Evolutionary conservation across 106 monocot genomes (phyloP).

Genomic region (Acorus gramineus): DNA sequence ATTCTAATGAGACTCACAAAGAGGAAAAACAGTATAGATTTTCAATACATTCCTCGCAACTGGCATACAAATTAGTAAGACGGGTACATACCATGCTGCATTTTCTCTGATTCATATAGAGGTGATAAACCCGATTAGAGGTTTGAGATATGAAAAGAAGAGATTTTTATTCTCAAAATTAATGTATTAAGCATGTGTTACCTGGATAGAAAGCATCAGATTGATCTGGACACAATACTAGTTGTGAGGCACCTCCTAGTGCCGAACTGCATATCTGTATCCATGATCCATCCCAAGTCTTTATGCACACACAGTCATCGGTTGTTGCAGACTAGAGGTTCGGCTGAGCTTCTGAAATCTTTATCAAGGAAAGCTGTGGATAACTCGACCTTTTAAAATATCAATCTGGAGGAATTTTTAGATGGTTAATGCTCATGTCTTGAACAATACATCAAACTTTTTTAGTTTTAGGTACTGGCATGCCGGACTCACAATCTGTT

Average conservation of each 20-base stretch:
- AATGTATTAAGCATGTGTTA: too few relatives aligned
- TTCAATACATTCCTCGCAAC: too few relatives aligned
- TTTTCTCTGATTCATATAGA: too few relatives aligned
- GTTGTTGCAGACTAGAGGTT: constrained; percentile 62
- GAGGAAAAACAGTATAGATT: too few relatives aligned
- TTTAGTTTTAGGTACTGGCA: neutral
- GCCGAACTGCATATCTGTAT: constrained; percentile 74
- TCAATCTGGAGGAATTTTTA: constrained; percentile 27
- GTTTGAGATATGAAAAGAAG: too few relatives aligned
- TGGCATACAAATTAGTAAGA: too few relatives aligned
- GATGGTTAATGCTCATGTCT: neutral
- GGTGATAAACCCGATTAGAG: too few relatives aligned
- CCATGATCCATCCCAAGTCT: constrained; percentile 69
- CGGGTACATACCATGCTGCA: too few relatives aligned
- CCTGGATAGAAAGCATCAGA: too few relatives aligned
- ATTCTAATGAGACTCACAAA: too few relatives aligned
- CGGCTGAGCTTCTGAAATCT: constrained; percentile 47
- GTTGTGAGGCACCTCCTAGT: constrained; percentile 15
- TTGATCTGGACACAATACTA: too few relatives aligned
- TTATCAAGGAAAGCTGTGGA: constrained; percentile 58
- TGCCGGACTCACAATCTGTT: constrained; percentile 75
- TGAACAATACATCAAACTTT: neutral
- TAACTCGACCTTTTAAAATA: constrained; percentile 37
- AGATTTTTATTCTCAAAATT: too few relatives aligned
- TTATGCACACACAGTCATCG: constrained; percentile 62